Evolutionary conservation across 2,329 filamentous ascomycete species (phyloP), one percentile per base, ranked within the genome.

Genomic region (Xylaria sp.): DNA sequence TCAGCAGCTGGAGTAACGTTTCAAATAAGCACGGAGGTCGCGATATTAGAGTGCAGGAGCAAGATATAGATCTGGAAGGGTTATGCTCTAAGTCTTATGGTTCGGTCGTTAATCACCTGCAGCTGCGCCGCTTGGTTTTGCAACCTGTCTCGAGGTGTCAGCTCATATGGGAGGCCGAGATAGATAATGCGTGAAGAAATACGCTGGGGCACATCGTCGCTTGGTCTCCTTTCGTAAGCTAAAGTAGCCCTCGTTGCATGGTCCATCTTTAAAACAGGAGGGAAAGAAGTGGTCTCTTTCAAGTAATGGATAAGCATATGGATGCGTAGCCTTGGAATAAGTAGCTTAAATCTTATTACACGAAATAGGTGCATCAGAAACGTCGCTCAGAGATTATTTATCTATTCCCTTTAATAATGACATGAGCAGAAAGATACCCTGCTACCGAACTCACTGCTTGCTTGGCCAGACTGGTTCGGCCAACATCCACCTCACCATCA

Each of bases 391-490:
- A n/a, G n/a, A n/a, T n/a, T n/a, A 44, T 20, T 44, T 20, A 44
- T 44, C 17, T n/a, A 5, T 20, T 20, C 17, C 39, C 39, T n/a
- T 44, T 44, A 5, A n/a, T 44, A 44, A n/a, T 44, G 20, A 44
- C 17, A 20, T 44, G 39, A 44, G 39, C 39, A 44, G 17, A n/a
- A 44, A 20, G 17, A n/a, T n/a, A 50, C 17, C 47, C 25, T 50
- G 47, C 22, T 29, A 50, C 25, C 38, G 44, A 59, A 49, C 15
- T 44, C 50, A 49, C 0, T 27, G 13, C 29, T 38, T 27, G 20
- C 27, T 33, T 53, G 58, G 58, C 27, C 22, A 44, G 36, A 61
- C 11, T 31, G 58, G 58, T 33, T 51, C 47, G 53, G 58, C 58
- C 25, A 61, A 33, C 44, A 61, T 27, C 58, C 47, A 61, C 11